Evolutionary conservation across 2,329 filamentous ascomycete genomes (phyloP), one percentile per base, ranked within the genome.

Genomic region (Ambrosiella beaveri): DNA sequence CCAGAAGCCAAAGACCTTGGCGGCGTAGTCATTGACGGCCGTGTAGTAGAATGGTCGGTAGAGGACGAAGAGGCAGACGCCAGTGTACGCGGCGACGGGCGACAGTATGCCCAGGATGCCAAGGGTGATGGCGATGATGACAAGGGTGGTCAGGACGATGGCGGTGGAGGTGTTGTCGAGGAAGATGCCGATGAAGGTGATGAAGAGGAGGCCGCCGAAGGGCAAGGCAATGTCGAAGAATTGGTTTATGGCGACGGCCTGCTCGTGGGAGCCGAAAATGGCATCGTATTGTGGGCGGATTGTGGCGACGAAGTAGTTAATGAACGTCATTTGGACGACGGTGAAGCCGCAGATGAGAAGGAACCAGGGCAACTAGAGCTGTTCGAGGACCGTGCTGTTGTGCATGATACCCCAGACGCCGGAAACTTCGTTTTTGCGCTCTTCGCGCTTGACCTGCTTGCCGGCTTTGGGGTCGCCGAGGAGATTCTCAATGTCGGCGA

Each of bases 251-350:
- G 77, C 71, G 7, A 81, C 75, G 0, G 88, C 86, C 59, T 76
- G 74, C 1, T 72, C 68, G 60, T 74, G 73, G 9, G 80, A 80
- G 51, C 74, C 74, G 13, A 95, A 79, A 7, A 96, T 77, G 64
- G 82, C 84, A 50, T 81, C 78, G 70, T 95, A 95, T 68, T 96
- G 89, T 1, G 84, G 76, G 1, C 86, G 78, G 62, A 95, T 84
- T 1, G 89, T 94, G 2, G 89, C 88, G 57, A 95, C 87, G 67
- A 95, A 94, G 73, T 89, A 95, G 71, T 95, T 95, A 76, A 95
- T 94, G 37, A 85, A 78, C 1, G 82, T 83, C 82, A 86, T 86
- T 68, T 86, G 83, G 44, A 86, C 70, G 38, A 85, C 75, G 4
- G 88, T 95, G 68, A 95, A 91, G 17, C 88, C 70, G 4, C 86